phyloP scores from a whole-genome alignment of 768 basidiomycete species.

The Tylopilus cervinicoccineus region DNA sequence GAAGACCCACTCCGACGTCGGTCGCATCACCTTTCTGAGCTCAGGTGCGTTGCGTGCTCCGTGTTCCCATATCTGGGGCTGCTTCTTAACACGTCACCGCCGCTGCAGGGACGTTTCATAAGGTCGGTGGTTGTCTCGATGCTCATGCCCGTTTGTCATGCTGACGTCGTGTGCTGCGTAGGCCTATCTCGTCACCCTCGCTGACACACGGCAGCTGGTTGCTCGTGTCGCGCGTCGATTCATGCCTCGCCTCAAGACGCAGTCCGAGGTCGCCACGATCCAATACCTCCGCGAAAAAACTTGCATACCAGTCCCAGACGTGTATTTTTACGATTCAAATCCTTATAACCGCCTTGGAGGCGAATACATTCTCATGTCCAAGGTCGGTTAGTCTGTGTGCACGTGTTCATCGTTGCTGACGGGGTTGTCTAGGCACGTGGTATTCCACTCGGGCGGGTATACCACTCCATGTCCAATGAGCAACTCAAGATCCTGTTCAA shows the following conservation, averaged over 20 bases:
- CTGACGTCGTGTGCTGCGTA: slow-evolving; percentile 26
- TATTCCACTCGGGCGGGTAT: slow-evolving; percentile 65
- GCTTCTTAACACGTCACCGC: background rate
- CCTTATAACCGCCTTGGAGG: slow-evolving; percentile 82
- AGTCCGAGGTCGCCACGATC: slow-evolving; percentile 85
- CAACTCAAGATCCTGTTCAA: slow-evolving; percentile 61
- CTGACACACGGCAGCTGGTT: slow-evolving; percentile 58
- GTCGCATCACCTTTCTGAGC: slow-evolving; percentile 67
- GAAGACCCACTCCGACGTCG: slow-evolving; percentile 62
- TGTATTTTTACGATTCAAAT: slow-evolving; percentile 78
- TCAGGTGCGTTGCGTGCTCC: slow-evolving; percentile 47
- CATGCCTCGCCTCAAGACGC: slow-evolving; percentile 83
- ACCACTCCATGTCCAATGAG: slow-evolving; percentile 64
- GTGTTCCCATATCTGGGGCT: slow-evolving; percentile 10
- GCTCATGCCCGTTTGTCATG: background rate
- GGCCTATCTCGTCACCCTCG: slow-evolving; percentile 75
- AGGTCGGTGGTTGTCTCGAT: slow-evolving; percentile 39
- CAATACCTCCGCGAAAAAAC: slow-evolving; percentile 72
- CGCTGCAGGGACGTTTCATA: slow-evolving; percentile 77
- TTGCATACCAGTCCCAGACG: slow-evolving; percentile 65
- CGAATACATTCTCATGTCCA: slow-evolving; percentile 86
- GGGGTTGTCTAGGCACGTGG: slow-evolving; percentile 56
- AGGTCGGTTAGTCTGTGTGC: slow-evolving; percentile 43
- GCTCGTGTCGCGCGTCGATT: slow-evolving; percentile 80
- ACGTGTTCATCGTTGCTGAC: slow-evolving; percentile 1